phyloP scores from a whole-genome alignment of 2,329 filamentous ascomycete species.

The Monilinia fructicola region DNA sequence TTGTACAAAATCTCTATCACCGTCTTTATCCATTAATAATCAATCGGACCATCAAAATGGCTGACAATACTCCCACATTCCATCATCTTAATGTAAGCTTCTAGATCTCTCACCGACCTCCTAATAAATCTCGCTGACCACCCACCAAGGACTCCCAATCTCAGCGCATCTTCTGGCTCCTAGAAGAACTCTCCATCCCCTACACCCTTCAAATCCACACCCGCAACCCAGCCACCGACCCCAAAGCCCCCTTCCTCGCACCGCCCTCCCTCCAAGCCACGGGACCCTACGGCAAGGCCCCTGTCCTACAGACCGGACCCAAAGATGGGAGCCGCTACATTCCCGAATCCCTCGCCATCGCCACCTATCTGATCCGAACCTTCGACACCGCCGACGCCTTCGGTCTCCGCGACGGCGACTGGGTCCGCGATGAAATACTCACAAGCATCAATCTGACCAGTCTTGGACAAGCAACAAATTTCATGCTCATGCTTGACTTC shows the following conservation, averaged over 20 bases:
- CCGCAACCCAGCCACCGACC: slow-evolving; percentile 55
- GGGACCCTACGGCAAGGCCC: slow-evolving; percentile 83
- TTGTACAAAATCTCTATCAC: neutral
- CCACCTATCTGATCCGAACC: slow-evolving; percentile 40
- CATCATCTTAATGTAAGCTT: slow-evolving; percentile 35
- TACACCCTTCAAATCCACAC: slow-evolving; percentile 76
- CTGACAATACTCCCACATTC: slow-evolving; percentile 32
- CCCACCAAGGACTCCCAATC: slow-evolving; percentile 58
- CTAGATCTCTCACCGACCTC: neutral
- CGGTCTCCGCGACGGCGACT: slow-evolving; percentile 35
- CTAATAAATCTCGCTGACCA: neutral
- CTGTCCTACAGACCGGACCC: slow-evolving; percentile 55
- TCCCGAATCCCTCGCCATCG: slow-evolving; percentile 39
- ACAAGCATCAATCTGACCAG: slow-evolving; percentile 30
- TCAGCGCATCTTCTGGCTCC: slow-evolving; percentile 66
- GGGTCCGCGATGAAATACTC: slow-evolving; percentile 40
- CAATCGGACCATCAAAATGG: slow-evolving; percentile 21
- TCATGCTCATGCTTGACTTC: slow-evolving; percentile 36
- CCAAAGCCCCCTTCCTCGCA: slow-evolving; percentile 49
- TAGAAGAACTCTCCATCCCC: slow-evolving; percentile 67
- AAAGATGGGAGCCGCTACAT: slow-evolving; percentile 34
- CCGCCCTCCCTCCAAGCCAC: slow-evolving; percentile 68
- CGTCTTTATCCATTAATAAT: neutral
- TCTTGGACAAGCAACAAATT: slow-evolving; percentile 26
- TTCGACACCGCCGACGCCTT: slow-evolving; percentile 40